phyloP scores from a whole-genome alignment of 2,329 filamentous ascomycete genomes.

The Beauveria rudraprayagi region DNA sequence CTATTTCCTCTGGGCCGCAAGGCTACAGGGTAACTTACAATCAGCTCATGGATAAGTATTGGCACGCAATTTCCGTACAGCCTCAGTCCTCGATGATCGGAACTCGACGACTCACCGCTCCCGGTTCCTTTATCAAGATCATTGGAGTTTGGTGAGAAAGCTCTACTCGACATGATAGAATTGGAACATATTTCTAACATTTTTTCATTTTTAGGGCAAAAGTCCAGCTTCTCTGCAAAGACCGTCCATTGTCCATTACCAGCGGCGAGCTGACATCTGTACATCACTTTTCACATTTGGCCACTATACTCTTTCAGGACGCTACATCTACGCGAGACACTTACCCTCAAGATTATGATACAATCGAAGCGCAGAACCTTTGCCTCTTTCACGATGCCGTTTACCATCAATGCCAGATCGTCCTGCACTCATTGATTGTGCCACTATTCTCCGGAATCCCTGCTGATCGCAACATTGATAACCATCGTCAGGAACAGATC shows the following conservation, averaged over 20 bases:
- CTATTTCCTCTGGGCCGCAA: neutral
- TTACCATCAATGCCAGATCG: constrained; percentile 5
- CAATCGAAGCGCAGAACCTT: neutral
- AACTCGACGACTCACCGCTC: neutral
- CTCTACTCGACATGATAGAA: neutral
- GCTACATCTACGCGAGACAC: neutral
- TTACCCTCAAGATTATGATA: neutral
- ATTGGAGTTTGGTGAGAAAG: neutral
- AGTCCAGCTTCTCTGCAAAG: constrained; percentile 1
- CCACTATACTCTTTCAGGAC: constrained; percentile 1
- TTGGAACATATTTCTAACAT: neutral
- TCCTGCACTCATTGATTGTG: neutral
- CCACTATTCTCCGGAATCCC: constrained; percentile 1
- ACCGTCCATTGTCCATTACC: neutral
- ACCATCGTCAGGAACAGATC: neutral
- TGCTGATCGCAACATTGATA: neutral
- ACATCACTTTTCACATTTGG: neutral
- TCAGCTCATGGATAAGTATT: constrained; percentile 3
- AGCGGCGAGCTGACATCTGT: neutral
- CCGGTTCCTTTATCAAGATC: neutral
- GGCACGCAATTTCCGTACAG: neutral
- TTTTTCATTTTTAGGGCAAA: neutral
- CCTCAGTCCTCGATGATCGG: neutral
- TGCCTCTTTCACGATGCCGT: neutral
- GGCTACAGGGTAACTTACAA: neutral